Conservation (phyloP, 2,329 filamentous ascomycete species). For the Metarhizium humberi region DNA sequence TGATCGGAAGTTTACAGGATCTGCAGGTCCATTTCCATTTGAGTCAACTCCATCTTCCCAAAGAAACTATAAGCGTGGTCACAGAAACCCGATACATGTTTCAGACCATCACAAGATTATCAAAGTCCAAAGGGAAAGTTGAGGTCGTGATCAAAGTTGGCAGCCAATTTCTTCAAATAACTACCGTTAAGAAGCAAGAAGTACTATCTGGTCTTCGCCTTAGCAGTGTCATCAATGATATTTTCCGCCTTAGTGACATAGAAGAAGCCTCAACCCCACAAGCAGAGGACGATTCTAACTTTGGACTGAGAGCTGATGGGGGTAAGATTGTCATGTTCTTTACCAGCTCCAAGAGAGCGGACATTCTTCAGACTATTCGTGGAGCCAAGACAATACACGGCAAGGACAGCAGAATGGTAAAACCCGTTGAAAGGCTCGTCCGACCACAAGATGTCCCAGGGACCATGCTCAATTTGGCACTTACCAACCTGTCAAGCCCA, state of each 20-base stretch:
- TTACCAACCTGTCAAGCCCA: constrained; percentile 56
- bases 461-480: constrained; percentile 56
- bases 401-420: constrained; percentile 51
- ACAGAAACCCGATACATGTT: constrained; percentile 58
- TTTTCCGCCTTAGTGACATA: constrained; percentile 58
- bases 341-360: constrained; percentile 53
- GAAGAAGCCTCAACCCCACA: constrained; percentile 53
- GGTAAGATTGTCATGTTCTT: constrained; percentile 67
- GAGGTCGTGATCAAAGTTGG: constrained; percentile 61
- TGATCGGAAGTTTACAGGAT: constrained; percentile 57
- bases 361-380: constrained; percentile 55
- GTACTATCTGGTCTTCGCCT: constrained; percentile 53
- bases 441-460: constrained; percentile 63
- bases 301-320: constrained; percentile 58
- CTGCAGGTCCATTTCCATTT: constrained; percentile 58
- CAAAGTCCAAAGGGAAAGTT: constrained; percentile 61
- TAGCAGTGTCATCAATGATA: constrained; percentile 58
- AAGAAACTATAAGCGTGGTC: constrained; percentile 60
- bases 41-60: constrained; percentile 56
- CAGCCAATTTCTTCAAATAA: constrained; percentile 60
- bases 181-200: constrained; percentile 60
- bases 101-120: constrained; percentile 54
- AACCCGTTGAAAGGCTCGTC: constrained; percentile 55
- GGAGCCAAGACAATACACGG: constrained; percentile 54
- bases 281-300: constrained; percentile 57